Base-by-base conservation (phyloP, 106 monocot species). In the Dactylorhiza incarnata region DNA sequence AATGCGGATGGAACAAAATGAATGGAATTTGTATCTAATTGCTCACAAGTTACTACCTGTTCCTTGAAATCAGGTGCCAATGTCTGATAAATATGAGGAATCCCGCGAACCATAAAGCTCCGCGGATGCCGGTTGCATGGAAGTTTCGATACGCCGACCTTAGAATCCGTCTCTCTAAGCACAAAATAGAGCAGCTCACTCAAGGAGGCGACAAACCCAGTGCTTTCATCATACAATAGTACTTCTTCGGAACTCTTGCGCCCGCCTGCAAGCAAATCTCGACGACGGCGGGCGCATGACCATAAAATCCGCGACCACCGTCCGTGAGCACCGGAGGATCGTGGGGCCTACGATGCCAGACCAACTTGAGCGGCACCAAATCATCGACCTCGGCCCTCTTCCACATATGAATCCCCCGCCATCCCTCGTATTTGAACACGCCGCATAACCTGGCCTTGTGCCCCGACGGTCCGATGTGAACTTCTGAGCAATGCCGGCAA, bases 261-360 rank as follows among this genome's bases (percentile, higher is more conserved):
- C 93, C 93, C n/a, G 89, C 93, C 76, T 89, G 89, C 44, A 79
- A 48, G 69, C 95, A 93, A 3, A 96, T 80, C 68, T 93, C 95
- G 2, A 96, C 87, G 15, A 96, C 93, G 5, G 93, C 93, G 4
- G 93, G 93, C 6, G 95, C 86, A 79, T 96, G 92, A n/a, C 95
- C 95, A 78, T 96, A 96, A 75, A 75, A 96, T 5, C 77, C 95
- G 25, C 90, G 81, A 1, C 93, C 91, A 3, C 71, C 29, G 45
- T 96, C 93, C 48, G 82, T 75, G 9, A 96, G 85, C 16, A 85
- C 76, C 7, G 76, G 66, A 14, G 95, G 95, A 77, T 96, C 95
- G 0, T 88, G 86, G 10, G 93, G 87, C 44, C 93, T 76, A 15
- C 79, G 81, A 70, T 91, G 93, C 95, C 95, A 96, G 16, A 96